phyloP scores from a whole-genome alignment of 2,329 filamentous ascomycete genomes.

The Rutstroemia sp. region DNA sequence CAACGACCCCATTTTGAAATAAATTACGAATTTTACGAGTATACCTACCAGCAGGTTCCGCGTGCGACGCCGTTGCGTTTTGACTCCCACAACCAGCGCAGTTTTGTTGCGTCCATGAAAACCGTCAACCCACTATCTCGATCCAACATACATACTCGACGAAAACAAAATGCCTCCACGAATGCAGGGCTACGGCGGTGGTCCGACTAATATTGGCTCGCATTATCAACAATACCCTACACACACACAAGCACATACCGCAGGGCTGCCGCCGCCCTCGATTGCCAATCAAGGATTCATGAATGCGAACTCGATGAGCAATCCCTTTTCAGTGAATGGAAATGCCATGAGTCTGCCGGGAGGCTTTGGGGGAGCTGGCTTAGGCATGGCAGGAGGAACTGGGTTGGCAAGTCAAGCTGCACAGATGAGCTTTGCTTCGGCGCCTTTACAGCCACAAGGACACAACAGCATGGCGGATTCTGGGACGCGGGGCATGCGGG shows the following conservation, averaged over 20 bases:
- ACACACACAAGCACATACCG: constrained; percentile 38
- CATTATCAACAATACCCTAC: constrained; percentile 39
- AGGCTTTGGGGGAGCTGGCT: constrained; percentile 48
- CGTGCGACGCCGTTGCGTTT: neutral
- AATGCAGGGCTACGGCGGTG: constrained; percentile 29
- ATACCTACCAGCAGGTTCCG: neutral
- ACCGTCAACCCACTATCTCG: constrained; percentile 23
- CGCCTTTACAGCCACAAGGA: constrained; percentile 52
- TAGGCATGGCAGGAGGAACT: constrained; percentile 45
- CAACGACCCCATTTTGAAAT: neutral
- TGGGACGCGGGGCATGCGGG: constrained; percentile 47
- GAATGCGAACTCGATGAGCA: constrained; percentile 59
- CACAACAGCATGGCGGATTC: constrained; percentile 45
- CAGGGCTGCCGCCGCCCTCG: constrained; percentile 45
- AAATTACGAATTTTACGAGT: neutral
- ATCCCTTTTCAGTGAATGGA: constrained; percentile 53
- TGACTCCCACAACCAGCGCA: constrained; percentile 9
- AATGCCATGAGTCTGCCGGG: constrained; percentile 49
- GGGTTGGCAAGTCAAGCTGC: constrained; percentile 82
- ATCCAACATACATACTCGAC: constrained; percentile 27
- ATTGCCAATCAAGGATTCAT: constrained; percentile 66
- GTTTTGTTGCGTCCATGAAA: constrained; percentile 29
- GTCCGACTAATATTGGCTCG: constrained; percentile 27
- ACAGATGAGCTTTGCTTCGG: constrained; percentile 77
- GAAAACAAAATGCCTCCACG: constrained; percentile 29